These are phyloP conservation scores for Tricholoma terreum DNA, from an alignment of 768 basidiomycete species.

Conservation along the genomic window DNA sequence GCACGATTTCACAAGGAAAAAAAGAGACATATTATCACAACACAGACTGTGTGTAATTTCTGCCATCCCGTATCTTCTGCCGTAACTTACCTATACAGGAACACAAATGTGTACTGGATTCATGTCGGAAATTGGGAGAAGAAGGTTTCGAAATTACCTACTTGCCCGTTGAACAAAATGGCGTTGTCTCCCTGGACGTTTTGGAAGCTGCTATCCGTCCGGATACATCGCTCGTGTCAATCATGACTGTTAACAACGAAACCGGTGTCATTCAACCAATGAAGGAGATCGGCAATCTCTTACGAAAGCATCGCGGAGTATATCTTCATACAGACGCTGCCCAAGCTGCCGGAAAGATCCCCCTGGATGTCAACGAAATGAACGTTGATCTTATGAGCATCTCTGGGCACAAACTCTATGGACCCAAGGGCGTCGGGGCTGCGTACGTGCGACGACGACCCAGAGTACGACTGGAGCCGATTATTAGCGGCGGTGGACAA, in stretches of 20 bases:
- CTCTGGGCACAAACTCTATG: slow-evolving; percentile 96
- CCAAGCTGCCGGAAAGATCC: slow-evolving; percentile 90
- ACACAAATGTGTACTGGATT: slow-evolving; percentile 99
- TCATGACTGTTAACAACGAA: slow-evolving; percentile 99
- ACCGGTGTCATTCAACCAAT: slow-evolving; percentile 98
- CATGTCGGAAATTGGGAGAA: slow-evolving; percentile 90
- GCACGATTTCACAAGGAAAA: slow-evolving; percentile 94
- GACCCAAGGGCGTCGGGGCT: slow-evolving; percentile 94
- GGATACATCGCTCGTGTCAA: slow-evolving; percentile 89
- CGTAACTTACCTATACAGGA: slow-evolving; percentile 50
- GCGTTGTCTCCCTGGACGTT: slow-evolving; percentile 72
- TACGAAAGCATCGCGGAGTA: slow-evolving; percentile 84
- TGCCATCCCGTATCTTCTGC: not conserved
- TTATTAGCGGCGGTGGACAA: slow-evolving; percentile 94
- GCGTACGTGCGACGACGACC: slow-evolving; percentile 92
- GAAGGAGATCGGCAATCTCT: slow-evolving; percentile 86
- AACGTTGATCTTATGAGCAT: slow-evolving; percentile 96
- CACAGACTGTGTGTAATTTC: slow-evolving; percentile 67
- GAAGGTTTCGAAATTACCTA: slow-evolving; percentile 99
- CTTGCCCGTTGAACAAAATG: slow-evolving; percentile 88
- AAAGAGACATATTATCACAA: slow-evolving; percentile 91
- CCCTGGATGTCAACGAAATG: slow-evolving; percentile 90
- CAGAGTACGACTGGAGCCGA: slow-evolving; percentile 90
- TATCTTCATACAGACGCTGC: slow-evolving; percentile 98
- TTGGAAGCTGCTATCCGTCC: slow-evolving; percentile 89